Conservation (phyloP, 228 moss, liverwort and hornwort species). For the Sphagnum fallax region DNA sequence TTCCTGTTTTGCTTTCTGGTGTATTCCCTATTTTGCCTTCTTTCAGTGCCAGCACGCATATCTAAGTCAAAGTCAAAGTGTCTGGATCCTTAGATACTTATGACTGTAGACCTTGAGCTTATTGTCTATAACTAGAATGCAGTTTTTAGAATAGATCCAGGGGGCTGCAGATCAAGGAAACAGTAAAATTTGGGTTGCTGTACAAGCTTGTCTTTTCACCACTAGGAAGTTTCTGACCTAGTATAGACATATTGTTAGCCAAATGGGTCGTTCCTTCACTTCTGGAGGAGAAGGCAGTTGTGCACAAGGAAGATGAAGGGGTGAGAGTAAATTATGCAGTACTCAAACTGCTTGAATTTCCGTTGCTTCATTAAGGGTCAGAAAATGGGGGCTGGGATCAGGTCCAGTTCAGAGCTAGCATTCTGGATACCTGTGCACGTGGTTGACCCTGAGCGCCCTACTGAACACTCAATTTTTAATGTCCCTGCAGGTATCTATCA, state of each 20-base stretch:
- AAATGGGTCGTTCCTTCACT: background rate
- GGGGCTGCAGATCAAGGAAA: background rate
- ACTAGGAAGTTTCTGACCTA: background rate
- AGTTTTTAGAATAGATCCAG: background rate
- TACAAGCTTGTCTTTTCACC: background rate
- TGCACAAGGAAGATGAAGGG: background rate
- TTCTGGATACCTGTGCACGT: constrained; percentile 97
- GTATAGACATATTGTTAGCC: no score
- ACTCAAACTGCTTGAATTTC: background rate
- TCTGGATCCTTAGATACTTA: background rate
- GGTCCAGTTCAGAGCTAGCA: constrained; percentile 58
- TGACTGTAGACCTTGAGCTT: no score
- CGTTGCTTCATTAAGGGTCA: background rate
- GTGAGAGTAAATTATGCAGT: background rate
- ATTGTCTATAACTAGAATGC: background rate
- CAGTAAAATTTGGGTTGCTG: background rate
- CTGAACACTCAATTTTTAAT: constrained; percentile 88
- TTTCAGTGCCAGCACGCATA: background rate
- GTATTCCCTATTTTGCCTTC: background rate
- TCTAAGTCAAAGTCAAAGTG: background rate
- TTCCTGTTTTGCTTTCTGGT: background rate
- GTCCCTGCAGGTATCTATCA: constrained; percentile 73
- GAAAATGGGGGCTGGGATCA: constrained; percentile 13
- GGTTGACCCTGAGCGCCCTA: constrained; percentile 88
- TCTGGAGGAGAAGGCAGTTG: background rate